These are phyloP conservation scores for Pinus tabuliformis DNA, from an alignment of 75 land plant genomes.

Conservation along the genomic window DNA sequence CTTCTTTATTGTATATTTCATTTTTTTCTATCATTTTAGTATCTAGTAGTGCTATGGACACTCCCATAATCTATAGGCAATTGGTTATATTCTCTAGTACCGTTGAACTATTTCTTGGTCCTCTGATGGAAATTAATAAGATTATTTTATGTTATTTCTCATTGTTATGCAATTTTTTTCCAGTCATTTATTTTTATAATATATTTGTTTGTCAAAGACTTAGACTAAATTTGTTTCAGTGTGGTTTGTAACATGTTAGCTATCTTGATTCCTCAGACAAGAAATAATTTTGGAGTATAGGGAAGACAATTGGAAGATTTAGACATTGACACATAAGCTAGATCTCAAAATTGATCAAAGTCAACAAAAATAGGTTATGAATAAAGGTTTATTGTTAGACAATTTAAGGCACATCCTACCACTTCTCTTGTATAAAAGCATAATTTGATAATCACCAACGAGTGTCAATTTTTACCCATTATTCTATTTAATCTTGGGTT, in stretches of 20 bases:
- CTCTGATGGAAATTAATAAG: too few species aligned
- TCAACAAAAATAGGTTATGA: neutral
- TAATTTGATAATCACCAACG: neutral
- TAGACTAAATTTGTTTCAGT: neutral
- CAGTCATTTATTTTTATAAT: neutral
- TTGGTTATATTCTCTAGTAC: too few species aligned
- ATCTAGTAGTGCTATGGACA: too few species aligned
- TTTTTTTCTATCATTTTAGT: too few species aligned
- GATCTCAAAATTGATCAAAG: neutral
- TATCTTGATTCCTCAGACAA: neutral
- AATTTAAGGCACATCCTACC: neutral
- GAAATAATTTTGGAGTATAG: neutral
- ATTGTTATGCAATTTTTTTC: neutral
- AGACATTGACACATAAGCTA: neutral
- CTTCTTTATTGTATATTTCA: neutral
- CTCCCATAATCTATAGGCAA: too few species aligned
- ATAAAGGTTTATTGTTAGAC: neutral
- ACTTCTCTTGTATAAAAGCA: neutral
- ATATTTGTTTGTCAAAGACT: neutral
- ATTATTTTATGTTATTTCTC: too few species aligned
- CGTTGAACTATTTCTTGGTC: too few species aligned
- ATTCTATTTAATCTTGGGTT: neutral
- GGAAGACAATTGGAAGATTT: neutral
- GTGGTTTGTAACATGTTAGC: neutral
- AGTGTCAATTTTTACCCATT: neutral